These are phyloP conservation scores for Aspergillus phoenicis DNA, from an alignment of 2,329 filamentous ascomycete species.

Conservation along the genomic window DNA sequence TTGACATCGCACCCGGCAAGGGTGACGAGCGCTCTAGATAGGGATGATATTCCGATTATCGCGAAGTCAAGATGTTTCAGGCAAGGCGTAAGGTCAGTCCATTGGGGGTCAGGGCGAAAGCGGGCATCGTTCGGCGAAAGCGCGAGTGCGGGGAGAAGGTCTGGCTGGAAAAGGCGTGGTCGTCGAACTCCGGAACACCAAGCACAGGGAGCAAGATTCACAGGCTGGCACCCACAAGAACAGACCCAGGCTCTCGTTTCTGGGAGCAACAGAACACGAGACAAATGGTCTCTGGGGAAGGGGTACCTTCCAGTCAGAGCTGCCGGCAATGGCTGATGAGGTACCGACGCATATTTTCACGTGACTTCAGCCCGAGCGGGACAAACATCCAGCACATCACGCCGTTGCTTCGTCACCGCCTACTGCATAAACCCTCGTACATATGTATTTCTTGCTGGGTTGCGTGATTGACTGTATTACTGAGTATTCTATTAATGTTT, in stretches of 20 bases:
- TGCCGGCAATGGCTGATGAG: constrained; percentile 7
- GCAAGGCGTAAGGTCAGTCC: constrained; percentile 30
- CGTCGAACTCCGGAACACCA: constrained; percentile 1
- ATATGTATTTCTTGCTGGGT: too few relatives aligned
- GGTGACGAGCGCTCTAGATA: constrained; percentile 4
- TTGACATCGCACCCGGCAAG: constrained; percentile 23
- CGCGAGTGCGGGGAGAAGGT: constrained; percentile 41
- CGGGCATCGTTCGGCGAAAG: constrained; percentile 38
- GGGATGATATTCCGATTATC: constrained; percentile 1
- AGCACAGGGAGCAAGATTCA: background rate
- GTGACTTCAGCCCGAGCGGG: constrained; percentile 2
- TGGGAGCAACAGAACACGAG: background rate
- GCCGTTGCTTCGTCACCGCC: background rate
- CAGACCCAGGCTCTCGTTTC: background rate
- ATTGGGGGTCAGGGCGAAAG: constrained; percentile 34
- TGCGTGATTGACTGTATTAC: too few relatives aligned
- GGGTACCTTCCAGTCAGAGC: background rate
- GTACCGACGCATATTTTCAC: constrained; percentile 3
- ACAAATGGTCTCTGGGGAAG: constrained; percentile 3
- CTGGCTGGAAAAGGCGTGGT: constrained; percentile 18
- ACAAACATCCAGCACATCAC: background rate
- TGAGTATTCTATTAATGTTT: too few relatives aligned
- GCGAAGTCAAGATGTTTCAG: background rate
- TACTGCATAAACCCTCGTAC: too few relatives aligned
- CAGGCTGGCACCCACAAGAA: background rate